Evolutionary conservation across 2,329 filamentous ascomycete species (phyloP), one percentile per base, ranked within the genome.

Genomic region (Stagonosporopsis cucurbitacearum): DNA sequence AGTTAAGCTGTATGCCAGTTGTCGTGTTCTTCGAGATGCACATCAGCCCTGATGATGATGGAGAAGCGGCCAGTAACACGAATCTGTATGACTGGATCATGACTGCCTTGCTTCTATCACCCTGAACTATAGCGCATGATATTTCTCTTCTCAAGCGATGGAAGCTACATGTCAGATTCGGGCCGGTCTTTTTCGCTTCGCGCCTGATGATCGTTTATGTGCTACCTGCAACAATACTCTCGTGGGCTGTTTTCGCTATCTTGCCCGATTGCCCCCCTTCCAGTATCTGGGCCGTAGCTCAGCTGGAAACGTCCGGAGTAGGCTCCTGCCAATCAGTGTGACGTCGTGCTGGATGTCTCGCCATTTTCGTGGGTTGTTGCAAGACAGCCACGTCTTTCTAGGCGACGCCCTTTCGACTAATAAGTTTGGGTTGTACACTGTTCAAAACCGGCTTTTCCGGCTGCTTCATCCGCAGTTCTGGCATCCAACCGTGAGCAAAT

Each of bases 331-430:
- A 35, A 37, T 19, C 35, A 49, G 28, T 35, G 22, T 20, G 37
- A 39, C 33, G 22, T 50, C 13, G 12, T 48, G 32, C 46, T 43
- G 30, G 39, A 30, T 50, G 54, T 54, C 37, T 54, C 40, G 40
- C 46, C 20, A 19, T 2, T 42, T 41, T 41, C 4, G 28, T 25
- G 23, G 42, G 13, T n/a, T 35, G n/a, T 19, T 54, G 17, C 44
- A 35, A 54, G 45, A 50, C 35, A 54, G 25, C 8, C n/a, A 25
- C 33, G 13, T 37, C 25, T 23, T 44, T 40, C 25, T 32, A 19
- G 35, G 45, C 33, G n/a, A 46, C 22, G 19, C 11, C 17, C 35
- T 32, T 54, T 17, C 30, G 13, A 19, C 26, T 15, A 37, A 17
- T 28, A 36, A 26, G 9, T 26, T 17, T 6, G 6, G 28, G 46